Conservation (phyloP, 2,329 filamentous ascomycete species). For the Thyridium curvatum region DNA sequence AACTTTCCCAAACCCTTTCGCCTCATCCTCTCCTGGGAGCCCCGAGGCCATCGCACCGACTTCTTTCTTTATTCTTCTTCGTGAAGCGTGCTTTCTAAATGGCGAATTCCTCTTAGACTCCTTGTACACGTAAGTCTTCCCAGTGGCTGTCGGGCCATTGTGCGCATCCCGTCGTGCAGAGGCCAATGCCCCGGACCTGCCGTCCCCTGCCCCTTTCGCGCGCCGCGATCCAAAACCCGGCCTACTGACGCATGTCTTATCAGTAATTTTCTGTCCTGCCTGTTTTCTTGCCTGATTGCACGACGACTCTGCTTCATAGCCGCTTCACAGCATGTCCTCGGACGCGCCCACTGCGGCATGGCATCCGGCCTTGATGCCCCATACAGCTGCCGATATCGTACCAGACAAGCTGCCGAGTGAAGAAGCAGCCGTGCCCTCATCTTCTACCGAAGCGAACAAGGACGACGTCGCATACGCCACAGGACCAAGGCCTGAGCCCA, state of each 20-base stretch:
- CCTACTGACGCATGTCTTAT: too few species aligned
- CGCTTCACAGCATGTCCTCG: slow-evolving; percentile 28
- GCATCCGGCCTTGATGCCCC: slow-evolving; percentile 47
- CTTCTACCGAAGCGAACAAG: background rate
- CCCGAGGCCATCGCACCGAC: background rate
- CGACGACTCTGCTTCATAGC: slow-evolving; percentile 9
- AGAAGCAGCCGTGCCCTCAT: background rate
- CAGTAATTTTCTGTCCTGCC: background rate
- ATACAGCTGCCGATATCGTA: slow-evolving; percentile 20
- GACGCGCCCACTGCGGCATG: slow-evolving; percentile 36
- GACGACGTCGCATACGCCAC: background rate
- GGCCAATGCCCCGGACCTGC: too few species aligned
- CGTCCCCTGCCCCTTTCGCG: too few species aligned
- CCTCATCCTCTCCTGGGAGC: too few species aligned
- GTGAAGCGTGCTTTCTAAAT: too few species aligned
- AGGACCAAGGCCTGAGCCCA: background rate
- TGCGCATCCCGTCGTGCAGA: too few species aligned
- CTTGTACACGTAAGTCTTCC: slow-evolving; percentile 2
- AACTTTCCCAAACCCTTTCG: too few species aligned
- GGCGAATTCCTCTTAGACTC: too few species aligned
- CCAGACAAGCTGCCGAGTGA: background rate
- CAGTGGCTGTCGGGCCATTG: background rate
- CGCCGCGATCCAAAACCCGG: too few species aligned
- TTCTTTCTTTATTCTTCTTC: background rate
- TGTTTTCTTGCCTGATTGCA: slow-evolving; percentile 5